Base-by-base conservation (phyloP, 2,329 filamentous ascomycete genomes). In the Cadophora malorum region DNA sequence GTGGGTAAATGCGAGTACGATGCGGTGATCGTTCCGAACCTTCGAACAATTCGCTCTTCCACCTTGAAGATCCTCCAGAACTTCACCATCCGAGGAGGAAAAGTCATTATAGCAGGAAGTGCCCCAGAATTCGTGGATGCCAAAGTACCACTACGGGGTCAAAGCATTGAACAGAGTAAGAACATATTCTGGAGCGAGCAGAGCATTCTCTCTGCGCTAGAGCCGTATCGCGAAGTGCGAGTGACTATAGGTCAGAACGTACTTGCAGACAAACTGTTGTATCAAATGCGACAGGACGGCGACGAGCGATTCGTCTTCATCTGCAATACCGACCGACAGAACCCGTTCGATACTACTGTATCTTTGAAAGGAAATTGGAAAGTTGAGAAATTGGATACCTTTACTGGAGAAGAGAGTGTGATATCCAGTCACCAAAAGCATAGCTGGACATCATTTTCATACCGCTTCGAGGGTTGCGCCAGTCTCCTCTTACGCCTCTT, bases 1-100 rank as follows among this genome's bases (percentile, higher is more conserved):
- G 74, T 79, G 45, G 77, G 77, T 19, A 23, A 71, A 19, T 78
- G 76, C 62, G 65, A 73, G n/a, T 79, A 79, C 55, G 77, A 78
- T 21, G 72, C 73, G 6, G 68, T 79, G 21, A 72, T 79, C 23
- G 49, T 79, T 10, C 77, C 77, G 0, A 76, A 77, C 56, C 59
- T 79, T 25, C 70, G 73, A 3, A 79, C 77, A 2, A 76, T 79
- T n/a, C 70, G 77, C 8, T 75, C 73, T 7, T 74, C 75, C 3
- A 78, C 77, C 0, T 63, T 79, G 8, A 58, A 69, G 1, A 63
- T 75, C 1, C 55, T 78, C 6, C 67, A 72, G 64, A 66, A 53
- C 4, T 78, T 78, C n/a, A 60, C 73, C 0, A 61, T 67, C 10
- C 31, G 67, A 28, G 73, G 74, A 1, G 76, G 76, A 0, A 69